Percentiles rank a stretch among this genome's conserved stretches.
phyloP scores from a whole-genome alignment of 345 rosid genomes.

The Fremontodendron californicum region DNA sequence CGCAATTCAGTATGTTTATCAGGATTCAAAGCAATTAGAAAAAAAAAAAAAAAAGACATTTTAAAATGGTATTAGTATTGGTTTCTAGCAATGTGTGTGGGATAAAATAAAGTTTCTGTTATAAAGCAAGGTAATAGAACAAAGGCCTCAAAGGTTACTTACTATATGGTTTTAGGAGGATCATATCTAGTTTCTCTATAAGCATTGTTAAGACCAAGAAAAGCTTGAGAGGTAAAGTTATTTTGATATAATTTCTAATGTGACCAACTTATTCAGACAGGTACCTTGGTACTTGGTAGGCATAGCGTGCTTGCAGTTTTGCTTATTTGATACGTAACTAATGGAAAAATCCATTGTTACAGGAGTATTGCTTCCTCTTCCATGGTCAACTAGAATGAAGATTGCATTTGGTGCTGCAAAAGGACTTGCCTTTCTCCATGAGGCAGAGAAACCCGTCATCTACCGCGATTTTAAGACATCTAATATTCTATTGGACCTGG shows the following conservation, averaged over 20 bases:
- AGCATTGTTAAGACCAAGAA: not conserved
- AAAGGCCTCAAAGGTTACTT: not conserved
- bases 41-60: not conserved
- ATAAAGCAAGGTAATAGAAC: not conserved
- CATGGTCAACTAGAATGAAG: slow-evolving; percentile 87
- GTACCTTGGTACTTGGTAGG: not conserved
- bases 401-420: slow-evolving; percentile 94
- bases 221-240: not conserved
- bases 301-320: not conserved
- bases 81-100: not conserved
- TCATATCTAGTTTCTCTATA: not conserved
- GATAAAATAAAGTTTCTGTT: not conserved
- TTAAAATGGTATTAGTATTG: not conserved
- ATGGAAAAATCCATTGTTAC: slow-evolving; percentile 19
- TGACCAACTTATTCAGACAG: not conserved
- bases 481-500: slow-evolving; percentile 82
- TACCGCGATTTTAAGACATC: slow-evolving; percentile 97
- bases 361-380: slow-evolving; percentile 91
- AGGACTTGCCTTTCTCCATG: slow-evolving; percentile 96
- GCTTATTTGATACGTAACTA: not conserved
- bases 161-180: not conserved
- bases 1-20: not conserved
- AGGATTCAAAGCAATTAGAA: not conserved
- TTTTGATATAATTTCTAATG: not conserved
- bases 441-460: slow-evolving; percentile 92